Base-by-base conservation (phyloP, 306 rosid genomes). In the Quercus glauca region DNA sequence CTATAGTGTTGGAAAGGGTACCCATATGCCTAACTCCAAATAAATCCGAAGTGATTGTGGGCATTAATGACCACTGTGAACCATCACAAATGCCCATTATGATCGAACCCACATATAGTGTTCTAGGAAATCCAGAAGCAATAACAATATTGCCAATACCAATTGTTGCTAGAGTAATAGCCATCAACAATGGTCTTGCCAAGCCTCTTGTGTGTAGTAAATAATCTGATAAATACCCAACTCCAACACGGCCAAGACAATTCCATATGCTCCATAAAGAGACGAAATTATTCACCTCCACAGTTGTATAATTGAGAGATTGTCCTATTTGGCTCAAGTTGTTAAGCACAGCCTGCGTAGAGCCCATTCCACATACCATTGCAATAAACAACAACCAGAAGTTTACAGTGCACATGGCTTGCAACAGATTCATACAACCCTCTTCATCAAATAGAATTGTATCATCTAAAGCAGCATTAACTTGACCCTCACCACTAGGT, bases 211-310 rank as follows among this genome's bases (percentile, higher is more conserved):
- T 79, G 73, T 90, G 98, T 65, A 95, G 86, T 64, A 94, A 79
- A 60, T 80, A 89, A 84, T 94, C 99, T 0, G 99, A 94, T 41
- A 88, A 33, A 65, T 84, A 91, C 1, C 99, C 99, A 5, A 90
- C 99, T 71, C 97, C 99, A 26, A 94, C 86, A 53, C 99, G 97
- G 55, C 99, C 99, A 1, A 94, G 90, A 80, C 92, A 94, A 67
- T 91, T 94, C 99, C 99, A 94, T 88, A 92, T 90, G 73, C 99
- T 92, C 99, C 97, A 94, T 3, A 94, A 33, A 26, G 99, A 91
- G 35, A 94, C 97, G 70, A 94, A 79, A 18, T 88, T 88, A 31
- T 79, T 81, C 13, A 91, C 86, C 86, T 90, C 91, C 43, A 80
- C 70, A 31, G 88, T 76, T 65, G 86, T 87, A 78, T 94, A 94